Base-by-base conservation (phyloP, 441 rosid species). In the Corymbia calophylla region DNA sequence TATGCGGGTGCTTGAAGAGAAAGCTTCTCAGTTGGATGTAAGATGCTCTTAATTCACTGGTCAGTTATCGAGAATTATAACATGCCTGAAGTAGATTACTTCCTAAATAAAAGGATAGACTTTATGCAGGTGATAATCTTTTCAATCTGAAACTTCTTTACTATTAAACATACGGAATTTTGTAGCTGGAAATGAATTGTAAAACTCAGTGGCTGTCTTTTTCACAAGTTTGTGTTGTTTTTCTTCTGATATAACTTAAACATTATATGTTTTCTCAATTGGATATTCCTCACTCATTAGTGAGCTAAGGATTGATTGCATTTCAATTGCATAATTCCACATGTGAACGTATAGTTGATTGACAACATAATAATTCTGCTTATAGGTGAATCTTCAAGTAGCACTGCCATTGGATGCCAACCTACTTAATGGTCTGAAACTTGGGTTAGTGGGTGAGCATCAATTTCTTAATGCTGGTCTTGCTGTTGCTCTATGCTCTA, bases 361-460 rank as follows among this genome's bases (percentile, higher is more conserved):
- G 68, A 86, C 64, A 44, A 51, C 47, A 86, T 35, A 44, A 86
- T 23, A 35, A 35, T 55, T 53, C 87, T 90, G 90, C 88, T 91
- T 90, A 88, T 94, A 97, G 99, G 97, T 96, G 91, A 93, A 92
- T 90, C 99, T 98, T 90, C 93, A 93, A 91, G 95, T 97, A 88
- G 95, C 93, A 77, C 93, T 88, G 32, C 98, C 99, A 86, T 92
- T 98, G 89, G 95, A 95, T 89, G 89, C 90, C 77, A 92, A 90
- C 88, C 94, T 94, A 91, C 92, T 96, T 80, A 95, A 93, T 90
- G 98, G 97, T 88, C 93, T 91, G 90, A 95, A 96, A 90, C 98
- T 98, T 88, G 95, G 96, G 87, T 99, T 98, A 92, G 97, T 95
- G 92, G 99, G 99, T 58, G 99, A 97, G 91, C 99, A 98, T 92